Percentiles rank a stretch among this genome's conserved stretches.
Conservation (phyloP, 2,329 filamentous ascomycete genomes). For the Incumbomyces delicatus region DNA sequence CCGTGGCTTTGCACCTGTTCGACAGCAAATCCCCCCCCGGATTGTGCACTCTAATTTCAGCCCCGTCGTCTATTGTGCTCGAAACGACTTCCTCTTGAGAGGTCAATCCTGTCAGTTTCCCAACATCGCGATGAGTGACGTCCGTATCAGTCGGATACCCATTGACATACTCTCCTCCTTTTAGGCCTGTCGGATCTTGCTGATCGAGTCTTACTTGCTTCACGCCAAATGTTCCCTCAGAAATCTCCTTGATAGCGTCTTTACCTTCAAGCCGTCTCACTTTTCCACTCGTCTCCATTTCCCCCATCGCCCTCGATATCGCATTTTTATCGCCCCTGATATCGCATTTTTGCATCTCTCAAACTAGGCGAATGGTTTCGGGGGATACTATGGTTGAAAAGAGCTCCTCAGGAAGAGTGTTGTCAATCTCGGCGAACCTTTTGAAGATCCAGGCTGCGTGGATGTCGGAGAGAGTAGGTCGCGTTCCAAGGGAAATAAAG, state of each 20-base stretch:
- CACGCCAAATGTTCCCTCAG: slow-evolving; percentile 1
- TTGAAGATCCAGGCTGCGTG: slow-evolving; percentile 9
- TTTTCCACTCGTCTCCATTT: background rate
- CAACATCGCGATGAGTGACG: slow-evolving; percentile 1
- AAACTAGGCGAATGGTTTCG: slow-evolving; percentile 4
- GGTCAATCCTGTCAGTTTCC: slow-evolving; percentile 2
- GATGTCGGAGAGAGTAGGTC: slow-evolving; percentile 3
- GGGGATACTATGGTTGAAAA: background rate
- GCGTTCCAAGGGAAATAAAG: background rate
- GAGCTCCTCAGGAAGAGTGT: background rate
- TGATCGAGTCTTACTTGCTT: background rate
- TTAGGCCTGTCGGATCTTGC: slow-evolving; percentile 1
- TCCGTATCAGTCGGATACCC: slow-evolving; percentile 5
- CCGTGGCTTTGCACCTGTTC: background rate
- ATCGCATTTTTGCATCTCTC: slow-evolving; percentile 1
- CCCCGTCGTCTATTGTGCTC: background rate
- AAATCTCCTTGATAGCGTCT: slow-evolving; percentile 2
- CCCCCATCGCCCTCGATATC: background rate
- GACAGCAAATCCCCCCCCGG: slow-evolving; percentile 7
- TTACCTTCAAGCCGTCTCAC: slow-evolving; percentile 1
- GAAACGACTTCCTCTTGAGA: slow-evolving; percentile 2
- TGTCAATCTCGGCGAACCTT: slow-evolving; percentile 3
- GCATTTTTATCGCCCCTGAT: slow-evolving; percentile 1
- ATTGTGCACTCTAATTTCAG: slow-evolving; percentile 6
- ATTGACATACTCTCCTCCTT: slow-evolving; percentile 1